Evolutionary conservation across 805 yeast genomes (phyloP).

Genomic region (Wickerhamiella vanderwaltii): DNA sequence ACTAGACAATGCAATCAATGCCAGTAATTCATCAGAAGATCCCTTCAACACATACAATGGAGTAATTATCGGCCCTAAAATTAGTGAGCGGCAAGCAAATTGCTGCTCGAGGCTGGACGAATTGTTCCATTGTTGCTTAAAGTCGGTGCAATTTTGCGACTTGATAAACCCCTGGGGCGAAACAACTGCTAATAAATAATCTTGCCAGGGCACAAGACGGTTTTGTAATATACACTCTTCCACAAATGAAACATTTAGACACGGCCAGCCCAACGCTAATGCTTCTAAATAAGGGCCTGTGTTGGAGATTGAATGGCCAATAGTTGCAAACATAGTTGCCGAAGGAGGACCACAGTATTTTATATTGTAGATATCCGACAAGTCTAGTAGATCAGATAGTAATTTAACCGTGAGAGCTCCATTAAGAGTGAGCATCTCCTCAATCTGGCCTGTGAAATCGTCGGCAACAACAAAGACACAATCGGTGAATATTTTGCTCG

Average conservation of each 20-base stretch:
- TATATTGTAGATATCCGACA: not conserved
- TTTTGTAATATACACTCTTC: constrained; percentile 34
- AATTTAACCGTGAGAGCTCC: not conserved
- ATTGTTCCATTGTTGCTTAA: constrained; percentile 18
- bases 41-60: constrained; percentile 18
- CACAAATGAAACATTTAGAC: constrained; percentile 47
- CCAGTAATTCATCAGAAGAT: not conserved
- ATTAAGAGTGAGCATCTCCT: not conserved
- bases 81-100: constrained; percentile 19
- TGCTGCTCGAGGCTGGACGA: constrained; percentile 20
- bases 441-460: not conserved
- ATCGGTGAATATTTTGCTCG: not conserved
- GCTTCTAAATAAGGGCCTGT: constrained; percentile 69
- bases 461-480: constrained; percentile 4
- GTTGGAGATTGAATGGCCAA: constrained; percentile 32
- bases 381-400: not conserved
- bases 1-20: constrained; percentile 14
- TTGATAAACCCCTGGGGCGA: constrained; percentile 36
- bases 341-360: constrained; percentile 9
- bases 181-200: constrained; percentile 64
- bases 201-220: constrained; percentile 32
- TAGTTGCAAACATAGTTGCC: constrained; percentile 49
- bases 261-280: constrained; percentile 78
- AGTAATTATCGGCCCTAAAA: constrained; percentile 14
- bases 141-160: constrained; percentile 22